phyloP scores from a whole-genome alignment of 2,329 filamentous ascomycete species.

The Xylariaceae sp. region DNA sequence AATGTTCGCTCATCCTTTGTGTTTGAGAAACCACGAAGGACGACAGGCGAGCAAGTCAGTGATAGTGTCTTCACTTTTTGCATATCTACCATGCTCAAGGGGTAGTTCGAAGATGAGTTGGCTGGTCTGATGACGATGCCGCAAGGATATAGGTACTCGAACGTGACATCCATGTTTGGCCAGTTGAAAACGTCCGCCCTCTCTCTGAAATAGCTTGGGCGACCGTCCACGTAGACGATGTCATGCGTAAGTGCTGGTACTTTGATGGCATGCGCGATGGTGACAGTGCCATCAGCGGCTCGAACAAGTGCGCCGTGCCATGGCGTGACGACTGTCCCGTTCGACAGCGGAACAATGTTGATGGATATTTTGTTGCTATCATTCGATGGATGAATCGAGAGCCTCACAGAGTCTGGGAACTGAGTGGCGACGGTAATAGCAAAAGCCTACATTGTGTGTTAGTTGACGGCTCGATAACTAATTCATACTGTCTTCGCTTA shows the following conservation, averaged over 20 bases:
- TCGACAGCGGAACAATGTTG: conserved; percentile 13
- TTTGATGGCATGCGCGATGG: conserved; percentile 15
- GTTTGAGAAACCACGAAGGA: conserved; percentile 47
- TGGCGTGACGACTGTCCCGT: conserved; percentile 16
- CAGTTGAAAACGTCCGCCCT: conserved; percentile 44
- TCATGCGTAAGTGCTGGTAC: conserved; percentile 30
- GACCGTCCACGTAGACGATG: conserved; percentile 42
- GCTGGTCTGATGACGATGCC: conserved; percentile 40
- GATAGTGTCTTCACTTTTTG: conserved; percentile 43
- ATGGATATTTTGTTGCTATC: conserved; percentile 16
- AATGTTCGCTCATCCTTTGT: not conserved
- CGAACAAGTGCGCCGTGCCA: conserved; percentile 17
- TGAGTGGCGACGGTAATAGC: conserved; percentile 9
- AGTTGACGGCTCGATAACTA: not conserved
- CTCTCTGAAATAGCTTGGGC: conserved; percentile 48
- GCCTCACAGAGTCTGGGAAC: conserved; percentile 13
- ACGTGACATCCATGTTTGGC: conserved; percentile 37
- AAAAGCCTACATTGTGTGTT: conserved; percentile 10
- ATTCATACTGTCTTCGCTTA: too few species aligned
- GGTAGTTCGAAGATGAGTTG: conserved; percentile 29
- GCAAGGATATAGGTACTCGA: conserved; percentile 46
- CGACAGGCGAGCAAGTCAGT: conserved; percentile 48
- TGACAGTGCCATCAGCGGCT: conserved; percentile 6
- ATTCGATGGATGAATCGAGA: conserved; percentile 16
- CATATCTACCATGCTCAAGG: conserved; percentile 42